These are phyloP conservation scores for Coniochaeta prunicola DNA, from an alignment of 2,329 filamentous ascomycete species.

Conservation along the genomic window DNA sequence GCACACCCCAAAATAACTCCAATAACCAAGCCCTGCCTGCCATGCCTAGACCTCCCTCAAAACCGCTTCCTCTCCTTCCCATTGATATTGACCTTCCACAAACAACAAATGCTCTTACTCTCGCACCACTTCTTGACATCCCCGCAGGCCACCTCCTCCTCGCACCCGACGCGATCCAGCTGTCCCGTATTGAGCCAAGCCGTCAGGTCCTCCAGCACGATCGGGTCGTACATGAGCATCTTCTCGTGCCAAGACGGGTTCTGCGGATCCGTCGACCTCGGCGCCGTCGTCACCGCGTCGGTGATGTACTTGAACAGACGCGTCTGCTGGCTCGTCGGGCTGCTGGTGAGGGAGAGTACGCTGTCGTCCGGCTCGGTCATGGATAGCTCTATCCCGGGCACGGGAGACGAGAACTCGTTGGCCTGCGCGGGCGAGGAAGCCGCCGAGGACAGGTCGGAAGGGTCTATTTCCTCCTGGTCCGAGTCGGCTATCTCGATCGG, in stretches of 20 bases:
- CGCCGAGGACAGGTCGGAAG: slow-evolving; percentile 10
- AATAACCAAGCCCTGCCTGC: too few relatives aligned
- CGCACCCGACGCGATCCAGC: slow-evolving; percentile 54
- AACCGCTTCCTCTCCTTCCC: slow-evolving; percentile 48
- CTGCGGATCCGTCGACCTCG: slow-evolving; percentile 38
- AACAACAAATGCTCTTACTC: slow-evolving; percentile 75
- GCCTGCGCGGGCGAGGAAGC: slow-evolving; percentile 26
- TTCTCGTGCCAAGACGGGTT: slow-evolving; percentile 79
- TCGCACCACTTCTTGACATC: slow-evolving; percentile 89
- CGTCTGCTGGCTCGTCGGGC: slow-evolving; percentile 33
- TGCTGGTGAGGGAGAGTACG: slow-evolving; percentile 30
- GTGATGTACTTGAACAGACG: slow-evolving; percentile 46
- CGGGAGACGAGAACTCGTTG: slow-evolving; percentile 35
- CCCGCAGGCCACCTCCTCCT: slow-evolving; percentile 52
- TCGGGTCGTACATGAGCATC: slow-evolving; percentile 88
- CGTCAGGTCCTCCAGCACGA: slow-evolving; percentile 79
- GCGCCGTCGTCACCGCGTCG: slow-evolving; percentile 42
- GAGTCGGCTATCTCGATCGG: slow-evolving; percentile 46
- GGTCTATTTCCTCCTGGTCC: slow-evolving; percentile 20
- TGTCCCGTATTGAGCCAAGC: slow-evolving; percentile 73
- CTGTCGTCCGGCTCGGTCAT: slow-evolving; percentile 34
- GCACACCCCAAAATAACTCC: too few relatives aligned
- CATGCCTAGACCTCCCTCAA: too few relatives aligned
- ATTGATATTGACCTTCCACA: slow-evolving; percentile 54
- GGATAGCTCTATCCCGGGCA: slow-evolving; percentile 30